These are phyloP conservation scores for Pilaira anomala DNA, from an alignment of 192 early-diverging fungal species.

Conservation along the genomic window DNA sequence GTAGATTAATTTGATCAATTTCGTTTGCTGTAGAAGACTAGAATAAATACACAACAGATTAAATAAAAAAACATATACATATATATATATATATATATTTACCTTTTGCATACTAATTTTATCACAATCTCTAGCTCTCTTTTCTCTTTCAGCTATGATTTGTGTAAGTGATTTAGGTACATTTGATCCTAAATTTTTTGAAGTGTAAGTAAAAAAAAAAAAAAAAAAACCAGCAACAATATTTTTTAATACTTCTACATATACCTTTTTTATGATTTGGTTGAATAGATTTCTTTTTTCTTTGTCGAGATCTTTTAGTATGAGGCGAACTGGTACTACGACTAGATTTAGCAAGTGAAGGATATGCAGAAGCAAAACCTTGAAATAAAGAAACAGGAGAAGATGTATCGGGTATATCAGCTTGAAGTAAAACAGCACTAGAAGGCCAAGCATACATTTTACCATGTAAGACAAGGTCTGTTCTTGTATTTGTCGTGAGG, in stretches of 20 bases:
- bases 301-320: slow-evolving; percentile 10
- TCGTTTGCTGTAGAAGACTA: slow-evolving; percentile 45
- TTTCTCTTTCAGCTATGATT: slow-evolving; percentile 48
- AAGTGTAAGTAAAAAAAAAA: no score
- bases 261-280: slow-evolving; percentile 9
- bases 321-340: not conserved
- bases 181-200: not conserved
- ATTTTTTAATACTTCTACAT: not conserved
- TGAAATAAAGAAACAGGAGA: slow-evolving; percentile 53
- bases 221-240: not conserved
- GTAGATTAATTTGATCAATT: slow-evolving; percentile 43
- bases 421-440: slow-evolving; percentile 36
- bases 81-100: not conserved
- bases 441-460: slow-evolving; percentile 27
- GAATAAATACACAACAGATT: not conserved
- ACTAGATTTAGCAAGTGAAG: slow-evolving; percentile 26
- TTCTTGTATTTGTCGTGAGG: not conserved
- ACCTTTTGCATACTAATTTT: slow-evolving; percentile 52
- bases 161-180: slow-evolving; percentile 35
- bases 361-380: slow-evolving; percentile 53
- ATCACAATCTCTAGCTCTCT: slow-evolving; percentile 48
- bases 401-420: slow-evolving; percentile 53
- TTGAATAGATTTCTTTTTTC: slow-evolving; percentile 14
- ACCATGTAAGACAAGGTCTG: slow-evolving; percentile 17
- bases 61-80: not conserved